Evolutionary conservation across 306 rosid genomes (phyloP).

Genomic region (Pueraria montana): DNA sequence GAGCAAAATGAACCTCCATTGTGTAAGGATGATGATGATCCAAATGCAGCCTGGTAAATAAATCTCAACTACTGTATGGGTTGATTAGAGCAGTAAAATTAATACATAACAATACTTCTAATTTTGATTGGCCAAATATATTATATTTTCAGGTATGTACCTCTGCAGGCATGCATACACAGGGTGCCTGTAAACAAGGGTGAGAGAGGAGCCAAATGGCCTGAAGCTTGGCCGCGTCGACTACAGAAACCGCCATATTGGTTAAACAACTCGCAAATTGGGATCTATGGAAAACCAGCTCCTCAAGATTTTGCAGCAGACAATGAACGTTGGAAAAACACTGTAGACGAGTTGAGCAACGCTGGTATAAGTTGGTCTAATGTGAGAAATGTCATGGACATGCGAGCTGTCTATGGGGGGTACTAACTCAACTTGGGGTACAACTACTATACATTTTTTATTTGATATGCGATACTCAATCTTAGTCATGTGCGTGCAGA

Average conservation of each 20-base stretch:
- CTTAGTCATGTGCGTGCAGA: slow-evolving; percentile 55
- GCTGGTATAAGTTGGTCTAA: slow-evolving; percentile 82
- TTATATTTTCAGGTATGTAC: slow-evolving; percentile 77
- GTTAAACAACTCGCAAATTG: slow-evolving; percentile 81
- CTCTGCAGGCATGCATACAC: slow-evolving; percentile 87
- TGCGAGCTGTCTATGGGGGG: slow-evolving; percentile 98
- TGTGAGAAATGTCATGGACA: slow-evolving; percentile 93
- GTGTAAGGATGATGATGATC: slow-evolving; percentile 83
- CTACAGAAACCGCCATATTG: slow-evolving; percentile 80
- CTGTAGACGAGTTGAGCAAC: slow-evolving; percentile 66
- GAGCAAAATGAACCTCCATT: slow-evolving; percentile 74
- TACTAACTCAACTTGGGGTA: slow-evolving; percentile 43
- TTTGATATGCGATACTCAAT: slow-evolving; percentile 6
- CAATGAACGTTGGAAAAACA: slow-evolving; percentile 81
- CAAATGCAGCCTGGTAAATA: slow-evolving; percentile 93
- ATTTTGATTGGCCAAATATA: neutral
- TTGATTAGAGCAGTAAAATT: slow-evolving; percentile 6
- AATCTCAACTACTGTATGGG: too few relatives aligned
- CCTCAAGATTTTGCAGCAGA: slow-evolving; percentile 83
- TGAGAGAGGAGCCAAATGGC: slow-evolving; percentile 83
- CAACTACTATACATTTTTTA: slow-evolving; percentile 21
- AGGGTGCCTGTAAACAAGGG: slow-evolving; percentile 60
- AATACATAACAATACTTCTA: neutral
- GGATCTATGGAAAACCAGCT: slow-evolving; percentile 91
- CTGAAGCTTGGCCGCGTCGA: slow-evolving; percentile 79